Evolutionary conservation across 768 basidiomycete species (phyloP), one percentile per base, ranked within the genome.

Genomic region (Epithele typhae): DNA sequence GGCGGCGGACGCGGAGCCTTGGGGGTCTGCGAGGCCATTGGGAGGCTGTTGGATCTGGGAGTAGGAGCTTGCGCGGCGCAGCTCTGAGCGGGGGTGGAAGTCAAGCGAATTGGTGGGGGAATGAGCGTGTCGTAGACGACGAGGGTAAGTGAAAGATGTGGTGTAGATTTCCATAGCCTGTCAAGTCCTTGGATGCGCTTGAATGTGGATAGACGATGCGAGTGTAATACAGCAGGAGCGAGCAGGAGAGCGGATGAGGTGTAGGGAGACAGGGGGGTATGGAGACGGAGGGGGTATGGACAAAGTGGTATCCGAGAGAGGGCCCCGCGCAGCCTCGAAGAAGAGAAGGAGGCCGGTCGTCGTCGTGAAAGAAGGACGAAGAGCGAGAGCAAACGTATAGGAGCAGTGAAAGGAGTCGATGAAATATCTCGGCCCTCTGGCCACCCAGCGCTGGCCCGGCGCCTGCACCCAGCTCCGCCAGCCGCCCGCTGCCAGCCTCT

Each of bases 121-220:
- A 68, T 77, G 80, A 71, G 75, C 69, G 68, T 78, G 78, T 62
- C 82, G 82, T 63, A 84, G 77, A 65, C 85, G 76, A 72, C 88
- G 86, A 61, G 92, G 91, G 71, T 88, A 87, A 58, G 85, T 85
- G 77, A 96, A 94, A 61, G 92, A 89, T 57, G 90, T 89, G 45
- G 92, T 89, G 79, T 94, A 95, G 64, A 94, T 81, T 66, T 96
- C 93, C 93, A 96, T 94, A 54, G 62, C 42, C 5, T 15, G 17
- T 19, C 21, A 12, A 24, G 21, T 58, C 54, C 58, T 52, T 51
- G 43, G 18, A 35, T n/a, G 40, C 41, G 33, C 48, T 32, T 25
- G 40, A 12, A 17, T 35, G 40, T 36, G 41, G 45, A 22, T 54
- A 52, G 58, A n/a, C n/a, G n/a, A 50, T 57, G 59, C 40, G 48